Conservation (phyloP, 2,329 filamentous ascomycete genomes). For the Reticulascus tulasneorum region DNA sequence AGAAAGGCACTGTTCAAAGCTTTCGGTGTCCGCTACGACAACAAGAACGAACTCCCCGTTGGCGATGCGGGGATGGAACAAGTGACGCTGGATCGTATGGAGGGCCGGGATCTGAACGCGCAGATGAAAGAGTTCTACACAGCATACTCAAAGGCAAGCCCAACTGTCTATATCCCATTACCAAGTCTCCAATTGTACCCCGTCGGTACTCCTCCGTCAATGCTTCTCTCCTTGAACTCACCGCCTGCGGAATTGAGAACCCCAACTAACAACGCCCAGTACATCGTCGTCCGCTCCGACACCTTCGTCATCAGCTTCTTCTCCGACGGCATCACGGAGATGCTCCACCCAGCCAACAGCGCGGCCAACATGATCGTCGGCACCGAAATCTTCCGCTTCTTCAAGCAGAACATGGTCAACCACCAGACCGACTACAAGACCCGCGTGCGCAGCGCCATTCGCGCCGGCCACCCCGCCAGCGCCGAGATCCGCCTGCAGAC, state of each 20-base stretch:
- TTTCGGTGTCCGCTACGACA: neutral
- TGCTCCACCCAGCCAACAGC: conserved; percentile 19
- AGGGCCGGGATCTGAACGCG: conserved; percentile 18
- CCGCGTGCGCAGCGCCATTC: conserved; percentile 14
- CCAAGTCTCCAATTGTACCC: no score
- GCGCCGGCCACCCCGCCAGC: conserved; percentile 26
- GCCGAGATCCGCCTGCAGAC: conserved; percentile 22
- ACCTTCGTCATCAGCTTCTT: conserved; percentile 20
- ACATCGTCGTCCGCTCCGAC: conserved; percentile 19
- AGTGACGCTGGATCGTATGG: conserved; percentile 19
- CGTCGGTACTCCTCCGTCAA: no score
- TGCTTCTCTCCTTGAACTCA: no score
- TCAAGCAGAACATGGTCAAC: conserved; percentile 20
- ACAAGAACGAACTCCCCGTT: neutral
- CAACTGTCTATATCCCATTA: no score
- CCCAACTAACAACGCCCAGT: no score
- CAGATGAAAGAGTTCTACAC: conserved; percentile 25
- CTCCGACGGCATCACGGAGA: conserved; percentile 19
- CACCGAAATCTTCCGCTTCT: conserved; percentile 21
- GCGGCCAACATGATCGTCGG: conserved; percentile 17
- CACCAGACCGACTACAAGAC: conserved; percentile 19
- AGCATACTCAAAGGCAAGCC: conserved; percentile 20
- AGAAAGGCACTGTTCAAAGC: conserved; percentile 9
- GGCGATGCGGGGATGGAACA: conserved; percentile 21
- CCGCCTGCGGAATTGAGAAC: no score